A percentile compares a stretch with the other conserved stretches of the same genome.
Evolutionary conservation across 2,329 filamentous ascomycete species (phyloP).

Genomic region (Eurotiales sp.): DNA sequence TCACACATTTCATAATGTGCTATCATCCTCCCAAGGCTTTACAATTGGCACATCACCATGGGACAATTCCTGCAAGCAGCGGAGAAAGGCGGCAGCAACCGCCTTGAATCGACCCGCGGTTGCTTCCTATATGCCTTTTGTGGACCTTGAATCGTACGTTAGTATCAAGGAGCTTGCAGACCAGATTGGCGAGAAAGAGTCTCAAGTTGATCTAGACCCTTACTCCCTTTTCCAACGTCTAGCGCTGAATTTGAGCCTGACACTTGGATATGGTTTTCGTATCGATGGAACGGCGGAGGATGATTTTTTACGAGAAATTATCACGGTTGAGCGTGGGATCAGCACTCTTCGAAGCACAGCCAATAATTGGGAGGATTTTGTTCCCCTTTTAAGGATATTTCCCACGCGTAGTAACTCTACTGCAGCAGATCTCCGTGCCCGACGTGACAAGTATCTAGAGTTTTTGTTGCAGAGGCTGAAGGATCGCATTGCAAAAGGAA

Average conservation of each 20-base stretch:
- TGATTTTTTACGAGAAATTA: constrained; percentile 67
- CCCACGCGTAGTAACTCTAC: too few relatives aligned
- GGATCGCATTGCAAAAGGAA: constrained; percentile 58
- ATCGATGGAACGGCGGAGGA: constrained; percentile 66
- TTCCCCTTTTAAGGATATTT: constrained; percentile 63
- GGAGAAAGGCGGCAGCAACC: constrained; percentile 68
- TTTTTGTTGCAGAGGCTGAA: constrained; percentile 58
- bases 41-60: constrained; percentile 76
- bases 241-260: constrained; percentile 68
- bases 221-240: constrained; percentile 66
- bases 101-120: constrained; percentile 68
- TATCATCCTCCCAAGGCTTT: constrained; percentile 67
- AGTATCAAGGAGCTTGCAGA: constrained; percentile 61
- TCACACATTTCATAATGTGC: constrained; percentile 71
- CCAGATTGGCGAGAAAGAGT: constrained; percentile 58
- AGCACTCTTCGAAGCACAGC: constrained; percentile 69
- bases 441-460: constrained; percentile 64
- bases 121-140: constrained; percentile 69
- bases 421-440: constrained; percentile 62
- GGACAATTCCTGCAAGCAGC: constrained; percentile 68
- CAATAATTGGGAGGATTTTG: constrained; percentile 76
- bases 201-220: constrained; percentile 58
- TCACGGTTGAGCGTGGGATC: constrained; percentile 68
- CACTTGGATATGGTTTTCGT: constrained; percentile 69
- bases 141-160: constrained; percentile 67